Evolutionary conservation across 2,329 filamentous ascomycete genomes (phyloP).

Genomic region (Juglanconis oblonga): DNA sequence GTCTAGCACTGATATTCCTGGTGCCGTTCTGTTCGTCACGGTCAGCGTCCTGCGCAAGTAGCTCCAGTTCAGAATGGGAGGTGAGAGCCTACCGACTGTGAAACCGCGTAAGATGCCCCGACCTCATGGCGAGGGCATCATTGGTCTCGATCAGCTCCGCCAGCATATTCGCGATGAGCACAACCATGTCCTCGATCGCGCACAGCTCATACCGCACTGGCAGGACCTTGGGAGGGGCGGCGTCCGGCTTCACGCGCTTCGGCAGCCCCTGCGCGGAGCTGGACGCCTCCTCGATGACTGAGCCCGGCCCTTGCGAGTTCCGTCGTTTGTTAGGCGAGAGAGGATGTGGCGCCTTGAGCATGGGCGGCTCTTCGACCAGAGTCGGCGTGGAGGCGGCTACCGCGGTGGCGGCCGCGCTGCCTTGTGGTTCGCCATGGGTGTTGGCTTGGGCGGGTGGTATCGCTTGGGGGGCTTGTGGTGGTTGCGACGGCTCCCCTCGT

Average conservation of each 20-base stretch:
- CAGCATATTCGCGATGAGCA: constrained; percentile 91
- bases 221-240: constrained; percentile 54
- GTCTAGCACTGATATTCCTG: constrained; percentile 90
- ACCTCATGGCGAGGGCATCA: constrained; percentile 79
- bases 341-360: constrained; percentile 24
- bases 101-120: constrained; percentile 86
- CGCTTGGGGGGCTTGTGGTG: constrained; percentile 5
- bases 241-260: constrained; percentile 54
- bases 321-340: constrained; percentile 41
- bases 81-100: constrained; percentile 70
- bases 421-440: neutral
- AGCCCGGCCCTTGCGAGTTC: constrained; percentile 38
- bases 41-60: constrained; percentile 21
- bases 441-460: neutral
- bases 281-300: constrained; percentile 13
- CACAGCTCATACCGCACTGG: constrained; percentile 79
- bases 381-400: constrained; percentile 15
- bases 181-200: constrained; percentile 79
- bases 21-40: constrained; percentile 52
- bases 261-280: constrained; percentile 27
- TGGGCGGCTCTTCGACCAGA: constrained; percentile 23
- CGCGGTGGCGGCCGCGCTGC: constrained; percentile 5
- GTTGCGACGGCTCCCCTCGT: constrained; percentile 14
- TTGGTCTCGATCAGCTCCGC: constrained; percentile 93
- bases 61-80: constrained; percentile 9